Conservation (phyloP, 1,139 yeast species). For the Casaregolazyma suthepensis region DNA sequence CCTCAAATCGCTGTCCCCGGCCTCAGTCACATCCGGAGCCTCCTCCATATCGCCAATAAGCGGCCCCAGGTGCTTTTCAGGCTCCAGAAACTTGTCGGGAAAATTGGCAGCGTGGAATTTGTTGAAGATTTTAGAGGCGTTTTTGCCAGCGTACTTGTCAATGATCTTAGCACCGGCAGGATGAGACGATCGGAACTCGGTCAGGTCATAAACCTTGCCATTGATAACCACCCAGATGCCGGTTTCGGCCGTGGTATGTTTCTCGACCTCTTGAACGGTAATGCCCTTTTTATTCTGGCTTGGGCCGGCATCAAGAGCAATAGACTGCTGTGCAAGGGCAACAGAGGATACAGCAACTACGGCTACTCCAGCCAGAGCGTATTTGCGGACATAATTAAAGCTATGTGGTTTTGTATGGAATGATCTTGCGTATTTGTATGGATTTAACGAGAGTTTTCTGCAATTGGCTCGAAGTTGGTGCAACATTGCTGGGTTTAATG, state of each 20-base stretch:
- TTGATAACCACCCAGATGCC: conserved; percentile 52
- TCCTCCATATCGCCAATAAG: background rate
- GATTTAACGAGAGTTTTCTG: background rate
- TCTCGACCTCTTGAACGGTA: conserved; percentile 3
- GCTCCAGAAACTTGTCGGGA: conserved; percentile 1
- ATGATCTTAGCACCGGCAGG: conserved; percentile 53
- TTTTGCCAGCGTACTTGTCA: conserved; percentile 50
- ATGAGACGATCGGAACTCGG: conserved; percentile 44
- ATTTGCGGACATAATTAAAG: background rate
- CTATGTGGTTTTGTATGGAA: background rate
- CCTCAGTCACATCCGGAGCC: background rate
- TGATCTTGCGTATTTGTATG: background rate
- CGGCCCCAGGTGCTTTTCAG: background rate
- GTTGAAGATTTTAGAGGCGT: conserved; percentile 55
- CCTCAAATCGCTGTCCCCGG: background rate
- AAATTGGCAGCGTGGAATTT: conserved; percentile 42
- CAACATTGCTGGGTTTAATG: background rate
- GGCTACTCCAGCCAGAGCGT: background rate
- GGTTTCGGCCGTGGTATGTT: conserved; percentile 8
- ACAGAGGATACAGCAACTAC: background rate
- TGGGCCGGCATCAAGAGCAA: background rate
- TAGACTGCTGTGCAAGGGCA: background rate
- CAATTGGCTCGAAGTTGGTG: background rate
- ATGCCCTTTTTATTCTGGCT: background rate
- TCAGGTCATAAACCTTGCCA: conserved; percentile 47